phyloP scores from a whole-genome alignment of 176 grass and related monocot species.

The Poa pratensis region DNA sequence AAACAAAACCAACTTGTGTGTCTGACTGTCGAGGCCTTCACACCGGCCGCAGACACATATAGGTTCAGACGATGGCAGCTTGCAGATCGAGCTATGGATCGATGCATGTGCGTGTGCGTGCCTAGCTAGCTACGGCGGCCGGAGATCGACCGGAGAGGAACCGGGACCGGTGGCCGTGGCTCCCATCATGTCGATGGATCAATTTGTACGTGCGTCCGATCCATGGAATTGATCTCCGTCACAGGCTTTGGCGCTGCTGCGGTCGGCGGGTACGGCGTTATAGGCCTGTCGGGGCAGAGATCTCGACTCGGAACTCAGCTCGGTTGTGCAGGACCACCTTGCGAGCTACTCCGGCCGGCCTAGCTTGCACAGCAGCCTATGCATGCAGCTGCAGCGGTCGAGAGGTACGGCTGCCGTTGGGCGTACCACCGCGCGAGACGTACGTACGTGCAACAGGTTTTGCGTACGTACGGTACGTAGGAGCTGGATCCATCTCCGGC shows the following conservation, averaged over 20 bases:
- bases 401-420: not conserved
- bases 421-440: not conserved
- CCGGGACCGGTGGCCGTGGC: constrained; percentile 11
- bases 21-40: too few species aligned
- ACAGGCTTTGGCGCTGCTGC: constrained; percentile 50
- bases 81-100: not conserved
- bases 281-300: constrained; percentile 61
- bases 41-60: too few species aligned
- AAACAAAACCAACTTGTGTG: too few species aligned
- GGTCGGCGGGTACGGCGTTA: constrained; percentile 48
- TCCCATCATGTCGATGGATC: constrained; percentile 38
- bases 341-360: not conserved
- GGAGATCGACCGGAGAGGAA: not conserved
- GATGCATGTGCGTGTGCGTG: not conserved
- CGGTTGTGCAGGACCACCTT: not conserved
- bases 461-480: not conserved
- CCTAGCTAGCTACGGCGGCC: not conserved
- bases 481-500: not conserved
- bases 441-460: not conserved
- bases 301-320: constrained; percentile 45
- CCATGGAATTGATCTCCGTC: constrained; percentile 51
- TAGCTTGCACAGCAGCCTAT: not conserved
- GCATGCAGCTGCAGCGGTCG: too few species aligned
- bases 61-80: too few species aligned
- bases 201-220: constrained; percentile 36